Conservation (phyloP, 1,284 basidiomycete species). For the Meripilus lineatus region DNA sequence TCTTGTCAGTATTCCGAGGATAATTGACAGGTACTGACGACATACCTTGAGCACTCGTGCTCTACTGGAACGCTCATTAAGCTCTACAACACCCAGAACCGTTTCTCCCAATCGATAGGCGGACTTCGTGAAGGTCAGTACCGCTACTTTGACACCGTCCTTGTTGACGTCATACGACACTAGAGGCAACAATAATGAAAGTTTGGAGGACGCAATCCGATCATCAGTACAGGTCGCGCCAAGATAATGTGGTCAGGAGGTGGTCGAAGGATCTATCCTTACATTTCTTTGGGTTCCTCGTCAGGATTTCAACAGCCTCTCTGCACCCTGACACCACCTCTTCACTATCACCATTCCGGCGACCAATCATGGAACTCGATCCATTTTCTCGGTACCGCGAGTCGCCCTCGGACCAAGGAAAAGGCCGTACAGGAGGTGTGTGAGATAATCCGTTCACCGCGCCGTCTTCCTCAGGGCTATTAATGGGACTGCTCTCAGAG, state of each 20-base stretch:
- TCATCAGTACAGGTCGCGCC: neutral
- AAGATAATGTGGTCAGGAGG: neutral
- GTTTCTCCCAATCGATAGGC: constrained; percentile 89
- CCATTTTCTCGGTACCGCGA: too few relatives aligned
- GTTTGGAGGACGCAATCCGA: neutral
- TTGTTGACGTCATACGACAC: constrained; percentile 93
- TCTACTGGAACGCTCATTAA: constrained; percentile 62
- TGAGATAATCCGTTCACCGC: too few relatives aligned
- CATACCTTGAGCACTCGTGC: constrained; percentile 72
- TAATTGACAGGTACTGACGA: constrained; percentile 2
- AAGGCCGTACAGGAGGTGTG: too few relatives aligned
- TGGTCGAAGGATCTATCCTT: constrained; percentile 18
- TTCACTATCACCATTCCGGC: too few relatives aligned
- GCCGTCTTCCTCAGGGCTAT: constrained; percentile 27
- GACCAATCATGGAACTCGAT: too few relatives aligned
- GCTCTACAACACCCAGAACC: constrained; percentile 79
- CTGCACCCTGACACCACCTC: constrained; percentile 67
- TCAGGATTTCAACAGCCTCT: constrained; percentile 88
- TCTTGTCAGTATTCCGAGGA: neutral
- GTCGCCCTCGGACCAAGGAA: too few relatives aligned
- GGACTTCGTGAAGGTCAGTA: constrained; percentile 86
- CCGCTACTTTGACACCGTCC: constrained; percentile 82
- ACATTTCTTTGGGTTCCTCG: constrained; percentile 86
- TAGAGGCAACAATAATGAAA: constrained; percentile 26
- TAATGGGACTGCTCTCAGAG: constrained; percentile 25